A percentile compares a stretch with the other conserved stretches of the same genome.
Evolutionary conservation across 140 eudicot genomes (phyloP).

Genomic region (Artemisia princeps): DNA sequence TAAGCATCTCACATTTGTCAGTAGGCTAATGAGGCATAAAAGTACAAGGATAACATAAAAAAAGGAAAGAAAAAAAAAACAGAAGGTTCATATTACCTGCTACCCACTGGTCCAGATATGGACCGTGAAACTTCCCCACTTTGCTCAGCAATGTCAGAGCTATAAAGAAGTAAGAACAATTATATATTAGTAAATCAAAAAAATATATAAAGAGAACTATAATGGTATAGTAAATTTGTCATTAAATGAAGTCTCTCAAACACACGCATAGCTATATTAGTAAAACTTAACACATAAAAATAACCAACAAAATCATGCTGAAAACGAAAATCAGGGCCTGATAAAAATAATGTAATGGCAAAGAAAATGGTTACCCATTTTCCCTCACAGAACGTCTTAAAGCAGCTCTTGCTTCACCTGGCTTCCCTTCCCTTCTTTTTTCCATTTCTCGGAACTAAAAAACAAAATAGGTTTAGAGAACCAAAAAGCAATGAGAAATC

Average conservation of each 20-base stretch:
- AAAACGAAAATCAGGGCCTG: not conserved
- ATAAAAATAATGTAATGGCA: slow-evolving; percentile 7
- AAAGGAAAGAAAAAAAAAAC: slow-evolving; percentile 8
- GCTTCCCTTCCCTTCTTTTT: slow-evolving; percentile 83
- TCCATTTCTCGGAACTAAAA: slow-evolving; percentile 88
- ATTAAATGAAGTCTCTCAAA: not conserved
- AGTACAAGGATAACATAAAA: not conserved
- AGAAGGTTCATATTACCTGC: slow-evolving; percentile 39
- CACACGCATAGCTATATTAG: not conserved
- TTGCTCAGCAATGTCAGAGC: slow-evolving; percentile 82
- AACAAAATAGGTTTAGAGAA: not conserved
- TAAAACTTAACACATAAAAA: not conserved
- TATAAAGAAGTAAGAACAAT: slow-evolving; percentile 19
- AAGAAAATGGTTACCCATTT: slow-evolving; percentile 49
- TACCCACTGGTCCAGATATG: slow-evolving; percentile 49
- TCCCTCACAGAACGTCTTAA: slow-evolving; percentile 93
- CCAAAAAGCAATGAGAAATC: not conserved
- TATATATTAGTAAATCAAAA: not conserved
- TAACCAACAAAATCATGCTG: not conserved
- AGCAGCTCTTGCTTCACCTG: slow-evolving; percentile 95
- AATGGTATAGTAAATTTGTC: slow-evolving; percentile 2
- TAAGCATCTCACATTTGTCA: not conserved
- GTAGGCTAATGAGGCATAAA: not conserved
- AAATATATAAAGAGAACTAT: not conserved
- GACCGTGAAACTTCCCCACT: slow-evolving; percentile 84